A percentile compares a stretch with the other conserved stretches of the same genome.
Conservation (phyloP, 2,329 filamentous ascomycete genomes). For the Ceratocystis colombiana region DNA sequence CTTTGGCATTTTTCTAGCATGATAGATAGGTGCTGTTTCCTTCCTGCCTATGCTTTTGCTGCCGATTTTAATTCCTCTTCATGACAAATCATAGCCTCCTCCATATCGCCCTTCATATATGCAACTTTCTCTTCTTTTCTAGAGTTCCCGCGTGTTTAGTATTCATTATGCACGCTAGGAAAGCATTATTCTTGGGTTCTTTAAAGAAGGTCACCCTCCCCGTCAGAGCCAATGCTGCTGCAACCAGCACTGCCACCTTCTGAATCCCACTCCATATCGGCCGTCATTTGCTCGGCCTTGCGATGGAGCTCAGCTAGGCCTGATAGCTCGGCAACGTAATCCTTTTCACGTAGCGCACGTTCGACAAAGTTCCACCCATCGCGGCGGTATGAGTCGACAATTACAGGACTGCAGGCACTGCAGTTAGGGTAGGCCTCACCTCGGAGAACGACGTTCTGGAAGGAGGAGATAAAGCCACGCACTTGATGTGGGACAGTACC, state of each 20-base stretch:
- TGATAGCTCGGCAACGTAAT: slow-evolving; percentile 68
- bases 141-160: background rate
- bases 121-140: background rate
- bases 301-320: slow-evolving; percentile 63
- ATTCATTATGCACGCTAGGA: background rate
- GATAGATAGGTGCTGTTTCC: background rate
- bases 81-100: background rate
- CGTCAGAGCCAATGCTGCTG: slow-evolving; percentile 36
- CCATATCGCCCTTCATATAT: background rate
- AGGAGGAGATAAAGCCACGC: slow-evolving; percentile 64
- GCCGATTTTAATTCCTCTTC: background rate
- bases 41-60: background rate
- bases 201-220: slow-evolving; percentile 45
- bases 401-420: slow-evolving; percentile 64
- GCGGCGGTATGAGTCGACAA: slow-evolving; percentile 55
- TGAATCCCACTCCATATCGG: slow-evolving; percentile 51
- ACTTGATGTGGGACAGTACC: slow-evolving; percentile 71
- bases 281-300: slow-evolving; percentile 43
- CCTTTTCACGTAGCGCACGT: slow-evolving; percentile 60
- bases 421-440: slow-evolving; percentile 71
- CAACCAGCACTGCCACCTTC: slow-evolving; percentile 30
- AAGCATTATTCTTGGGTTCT: too few species aligned
- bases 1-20: background rate
- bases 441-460: slow-evolving; percentile 61
- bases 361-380: slow-evolving; percentile 70